These are phyloP conservation scores for Ganoderma multipileum DNA, from an alignment of 1,284 basidiomycete species.

Conservation along the genomic window DNA sequence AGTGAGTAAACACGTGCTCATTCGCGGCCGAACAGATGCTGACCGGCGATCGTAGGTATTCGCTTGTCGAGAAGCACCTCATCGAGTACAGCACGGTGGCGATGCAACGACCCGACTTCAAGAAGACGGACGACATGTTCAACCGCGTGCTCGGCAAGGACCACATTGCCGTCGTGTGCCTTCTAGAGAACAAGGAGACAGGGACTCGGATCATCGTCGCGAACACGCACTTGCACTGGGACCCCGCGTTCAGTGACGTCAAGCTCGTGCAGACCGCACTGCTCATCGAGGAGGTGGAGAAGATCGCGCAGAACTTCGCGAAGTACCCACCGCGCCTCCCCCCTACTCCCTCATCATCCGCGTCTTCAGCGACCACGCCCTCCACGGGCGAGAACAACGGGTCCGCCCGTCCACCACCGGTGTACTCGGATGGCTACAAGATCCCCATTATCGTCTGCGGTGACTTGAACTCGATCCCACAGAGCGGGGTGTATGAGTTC, in stretches of 20 bases:
- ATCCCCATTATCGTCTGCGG: constrained; percentile 94
- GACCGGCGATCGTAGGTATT: constrained; percentile 66
- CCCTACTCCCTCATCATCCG: constrained; percentile 42
- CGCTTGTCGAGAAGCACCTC: constrained; percentile 92
- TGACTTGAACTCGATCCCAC: constrained; percentile 93
- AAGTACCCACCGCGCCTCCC: constrained; percentile 77
- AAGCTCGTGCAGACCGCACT: constrained; percentile 97
- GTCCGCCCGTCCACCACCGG: constrained; percentile 60
- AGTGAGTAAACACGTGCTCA: constrained; percentile 59
- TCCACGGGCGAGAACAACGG: constrained; percentile 43
- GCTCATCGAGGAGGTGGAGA: constrained; percentile 92
- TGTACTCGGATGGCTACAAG: constrained; percentile 84
- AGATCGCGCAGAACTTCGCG: constrained; percentile 87
- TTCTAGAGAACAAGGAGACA: constrained; percentile 88
- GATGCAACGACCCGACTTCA: constrained; percentile 94
- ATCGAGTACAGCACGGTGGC: constrained; percentile 96
- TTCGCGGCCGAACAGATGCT: background rate
- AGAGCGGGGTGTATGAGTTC: constrained; percentile 94
- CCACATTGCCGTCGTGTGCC: constrained; percentile 89
- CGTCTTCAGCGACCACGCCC: constrained; percentile 31
- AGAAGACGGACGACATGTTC: constrained; percentile 99
- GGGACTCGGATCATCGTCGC: constrained; percentile 90
- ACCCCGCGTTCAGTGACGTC: constrained; percentile 93
- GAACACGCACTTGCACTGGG: constrained; percentile 96
- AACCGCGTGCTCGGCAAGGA: constrained; percentile 97